phyloP scores from a whole-genome alignment of 805 yeast species.

The Allodekkera sacchari region DNA sequence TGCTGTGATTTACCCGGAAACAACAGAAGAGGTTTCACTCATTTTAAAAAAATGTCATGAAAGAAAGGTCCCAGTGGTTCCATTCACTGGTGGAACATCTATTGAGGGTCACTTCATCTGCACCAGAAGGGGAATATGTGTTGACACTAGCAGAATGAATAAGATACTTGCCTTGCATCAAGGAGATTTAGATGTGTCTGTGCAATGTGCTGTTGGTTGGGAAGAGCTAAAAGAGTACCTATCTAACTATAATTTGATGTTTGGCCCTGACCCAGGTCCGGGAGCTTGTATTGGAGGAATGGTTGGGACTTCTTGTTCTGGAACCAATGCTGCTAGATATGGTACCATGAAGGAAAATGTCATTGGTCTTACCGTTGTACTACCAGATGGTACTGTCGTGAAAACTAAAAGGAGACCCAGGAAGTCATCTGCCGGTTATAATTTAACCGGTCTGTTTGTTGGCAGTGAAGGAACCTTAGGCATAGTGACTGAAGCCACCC shows the following conservation, averaged over 20 bases:
- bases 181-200: constrained; percentile 61
- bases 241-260: constrained; percentile 41
- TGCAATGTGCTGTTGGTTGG: constrained; percentile 80
- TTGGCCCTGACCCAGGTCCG: constrained; percentile 77
- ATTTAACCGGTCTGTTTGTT: constrained; percentile 65
- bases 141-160: constrained; percentile 57
- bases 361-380: constrained; percentile 58
- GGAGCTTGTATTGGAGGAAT: constrained; percentile 78
- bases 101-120: constrained; percentile 74
- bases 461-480: constrained; percentile 84
- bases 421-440: constrained; percentile 75
- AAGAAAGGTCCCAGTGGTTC: constrained; percentile 62
- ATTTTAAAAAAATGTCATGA: constrained; percentile 56
- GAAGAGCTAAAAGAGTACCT: constrained; percentile 52
- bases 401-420: constrained; percentile 71
- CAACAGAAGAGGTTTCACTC: constrained; percentile 58
- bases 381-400: constrained; percentile 72
- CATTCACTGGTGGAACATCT: constrained; percentile 72
- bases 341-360: constrained; percentile 79
- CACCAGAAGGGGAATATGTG: constrained; percentile 52
- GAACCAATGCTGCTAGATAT: constrained; percentile 69
- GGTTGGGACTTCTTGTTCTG: constrained; percentile 72
- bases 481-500: constrained; percentile 60
- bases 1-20: constrained; percentile 51
- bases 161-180: constrained; percentile 46